Evolutionary conservation across 768 basidiomycete genomes (phyloP).

Genomic region (Dacryopinax primogenitus): DNA sequence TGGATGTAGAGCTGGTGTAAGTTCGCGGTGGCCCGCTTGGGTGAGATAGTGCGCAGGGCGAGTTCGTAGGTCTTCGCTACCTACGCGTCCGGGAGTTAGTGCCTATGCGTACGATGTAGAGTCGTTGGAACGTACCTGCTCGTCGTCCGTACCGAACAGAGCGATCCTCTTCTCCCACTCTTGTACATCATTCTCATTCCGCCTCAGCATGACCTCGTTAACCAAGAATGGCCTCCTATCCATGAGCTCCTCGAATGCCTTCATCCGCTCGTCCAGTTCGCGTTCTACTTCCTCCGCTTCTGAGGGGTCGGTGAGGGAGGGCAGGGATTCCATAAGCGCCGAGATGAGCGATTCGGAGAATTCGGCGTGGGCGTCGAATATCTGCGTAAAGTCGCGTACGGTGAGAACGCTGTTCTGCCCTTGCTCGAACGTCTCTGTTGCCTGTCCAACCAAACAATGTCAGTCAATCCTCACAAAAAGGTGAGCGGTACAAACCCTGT

Average conservation of each 20-base stretch:
- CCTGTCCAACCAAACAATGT: slow-evolving; percentile 28
- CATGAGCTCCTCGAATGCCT: slow-evolving; percentile 84
- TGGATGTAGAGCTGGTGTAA: slow-evolving; percentile 82
- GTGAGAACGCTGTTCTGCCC: slow-evolving; percentile 78
- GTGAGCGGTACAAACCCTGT: slow-evolving; percentile 27
- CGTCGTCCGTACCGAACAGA: slow-evolving; percentile 83
- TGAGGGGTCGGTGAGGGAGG: slow-evolving; percentile 62
- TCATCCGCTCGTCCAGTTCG: slow-evolving; percentile 80
- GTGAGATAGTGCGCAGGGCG: slow-evolving; percentile 76
- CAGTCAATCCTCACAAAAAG: background rate
- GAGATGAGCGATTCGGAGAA: slow-evolving; percentile 83
- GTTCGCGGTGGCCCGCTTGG: slow-evolving; percentile 82
- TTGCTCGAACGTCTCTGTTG: slow-evolving; percentile 74
- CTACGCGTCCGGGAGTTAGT: slow-evolving; percentile 38
- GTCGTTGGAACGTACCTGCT: slow-evolving; percentile 45
- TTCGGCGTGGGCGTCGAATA: slow-evolving; percentile 93
- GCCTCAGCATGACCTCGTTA: slow-evolving; percentile 82
- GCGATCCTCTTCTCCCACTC: slow-evolving; percentile 99
- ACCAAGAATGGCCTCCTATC: slow-evolving; percentile 91
- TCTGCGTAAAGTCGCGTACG: slow-evolving; percentile 92
- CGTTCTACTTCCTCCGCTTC: slow-evolving; percentile 63
- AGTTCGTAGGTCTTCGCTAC: slow-evolving; percentile 86
- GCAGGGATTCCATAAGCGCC: slow-evolving; percentile 75
- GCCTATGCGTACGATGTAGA: background rate
- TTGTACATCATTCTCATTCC: slow-evolving; percentile 95